Evolutionary conservation across 257 asterid genomes (phyloP).

Genomic region (Ilex asprella): DNA sequence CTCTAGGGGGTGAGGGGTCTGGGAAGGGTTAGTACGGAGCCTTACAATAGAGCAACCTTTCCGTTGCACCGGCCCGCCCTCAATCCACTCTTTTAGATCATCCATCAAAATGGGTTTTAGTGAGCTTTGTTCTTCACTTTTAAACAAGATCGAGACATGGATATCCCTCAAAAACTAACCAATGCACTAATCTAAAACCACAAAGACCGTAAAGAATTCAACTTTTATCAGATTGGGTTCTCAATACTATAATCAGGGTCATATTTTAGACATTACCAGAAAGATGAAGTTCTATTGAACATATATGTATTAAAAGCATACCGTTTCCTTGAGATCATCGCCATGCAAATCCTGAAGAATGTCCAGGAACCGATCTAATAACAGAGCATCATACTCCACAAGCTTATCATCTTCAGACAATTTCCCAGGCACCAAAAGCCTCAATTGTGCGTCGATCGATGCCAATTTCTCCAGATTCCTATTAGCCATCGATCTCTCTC

Average conservation of each 20-base stretch:
- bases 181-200: constrained; percentile 1
- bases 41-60: too few species aligned
- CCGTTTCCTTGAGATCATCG: constrained; percentile 39
- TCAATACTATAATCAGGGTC: too few species aligned
- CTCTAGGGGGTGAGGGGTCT: too few species aligned
- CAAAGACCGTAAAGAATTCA: not conserved
- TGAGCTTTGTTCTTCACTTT: too few species aligned
- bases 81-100: too few species aligned
- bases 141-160: not conserved
- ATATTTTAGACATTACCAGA: too few species aligned
- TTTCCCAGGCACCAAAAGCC: constrained; percentile 38
- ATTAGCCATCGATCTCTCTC: constrained; percentile 22
- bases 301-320: constrained; percentile 7
- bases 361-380: constrained; percentile 41
- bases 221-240: too few species aligned
- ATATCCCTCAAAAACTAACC: constrained; percentile 3
- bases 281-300: not conserved
- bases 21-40: too few species aligned
- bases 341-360: constrained; percentile 48
- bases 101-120: too few species aligned
- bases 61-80: too few species aligned
- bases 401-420: constrained; percentile 50
- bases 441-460: constrained; percentile 45
- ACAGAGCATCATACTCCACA: constrained; percentile 50
- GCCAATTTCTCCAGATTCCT: constrained; percentile 41